A percentile compares a stretch with the other conserved stretches of the same genome.
phyloP scores from a whole-genome alignment of 2,329 filamentous ascomycete species.

The Fusarium sarcochroum region DNA sequence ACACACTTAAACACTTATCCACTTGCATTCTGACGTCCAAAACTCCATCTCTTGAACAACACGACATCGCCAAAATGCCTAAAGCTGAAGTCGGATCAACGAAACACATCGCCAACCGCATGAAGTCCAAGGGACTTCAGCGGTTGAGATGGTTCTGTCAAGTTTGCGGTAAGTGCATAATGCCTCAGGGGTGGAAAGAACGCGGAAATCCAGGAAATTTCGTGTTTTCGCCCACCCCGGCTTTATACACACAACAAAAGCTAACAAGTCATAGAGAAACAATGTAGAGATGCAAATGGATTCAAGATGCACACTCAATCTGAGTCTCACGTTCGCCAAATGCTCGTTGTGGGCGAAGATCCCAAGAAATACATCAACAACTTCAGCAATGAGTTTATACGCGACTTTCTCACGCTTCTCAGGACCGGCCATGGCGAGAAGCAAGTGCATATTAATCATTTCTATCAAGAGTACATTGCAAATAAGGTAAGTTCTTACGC shows the following conservation, averaged over 20 bases:
- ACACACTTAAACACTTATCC: constrained; percentile 5
- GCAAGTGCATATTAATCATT: constrained; percentile 87
- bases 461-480: constrained; percentile 94
- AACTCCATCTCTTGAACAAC: constrained; percentile 16
- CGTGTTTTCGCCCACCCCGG: not conserved
- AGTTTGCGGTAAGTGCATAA: constrained; percentile 68
- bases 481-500: constrained; percentile 65
- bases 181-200: not conserved
- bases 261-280: constrained; percentile 55
- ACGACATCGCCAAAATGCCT: constrained; percentile 74
- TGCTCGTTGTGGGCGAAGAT: constrained; percentile 88
- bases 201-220: not conserved
- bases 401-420: constrained; percentile 83
- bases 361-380: constrained; percentile 86
- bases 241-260: not conserved
- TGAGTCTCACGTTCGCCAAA: constrained; percentile 90
- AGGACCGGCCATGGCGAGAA: constrained; percentile 93
- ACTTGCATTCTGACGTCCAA: not conserved
- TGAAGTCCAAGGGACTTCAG: constrained; percentile 85
- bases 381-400: constrained; percentile 84
- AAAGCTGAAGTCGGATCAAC: constrained; percentile 92
- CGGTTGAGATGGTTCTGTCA: constrained; percentile 93
- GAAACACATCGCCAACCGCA: constrained; percentile 92
- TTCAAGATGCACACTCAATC: constrained; percentile 91
- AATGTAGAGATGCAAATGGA: constrained; percentile 84